Evolutionary conservation across 1,284 basidiomycete genomes (phyloP), one percentile per base, ranked within the genome.

Genomic region (Irpex sp.): DNA sequence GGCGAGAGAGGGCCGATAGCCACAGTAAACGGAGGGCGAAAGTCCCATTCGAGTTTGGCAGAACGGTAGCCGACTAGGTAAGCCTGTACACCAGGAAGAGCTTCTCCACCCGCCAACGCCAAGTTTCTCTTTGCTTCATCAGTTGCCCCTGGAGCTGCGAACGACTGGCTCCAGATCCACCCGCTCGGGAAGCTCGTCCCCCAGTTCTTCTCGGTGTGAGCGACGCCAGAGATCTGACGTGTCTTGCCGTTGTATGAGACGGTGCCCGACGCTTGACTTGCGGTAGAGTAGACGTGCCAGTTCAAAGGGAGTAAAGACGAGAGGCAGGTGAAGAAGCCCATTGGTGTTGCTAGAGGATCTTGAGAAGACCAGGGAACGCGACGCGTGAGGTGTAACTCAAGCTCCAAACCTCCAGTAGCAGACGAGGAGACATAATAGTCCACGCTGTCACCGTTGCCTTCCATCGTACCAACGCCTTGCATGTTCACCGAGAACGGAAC

Each of bases 161-260:
- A 68, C 52, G 69, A 53, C 39, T 71, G 68, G 45, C 67, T 63
- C 69, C 69, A 71, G 59, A 71, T 65, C 69, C 69, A 71, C 16
- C 68, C 68, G 3, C 19, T 21, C 18, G 68, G 68, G 56, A 71
- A 71, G 18, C 67, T 65, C 49, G 59, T 61, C 49, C 68, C 68
- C 69, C 68, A 71, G 67, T 69, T 71, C 67, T 71, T 71, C 63
- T 71, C 69, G 56, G 67, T 39, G 56, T 71, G 69, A n/a, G 69
- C 60, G 21, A 57, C 57, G 36, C 67, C 69, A 9, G 58, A 52
- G 33, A 62, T 64, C 18, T 42, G 47, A 10, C 55, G 51, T 21
- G 65, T 63, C 2, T 45, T 57, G 23, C 62, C 65, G 2, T 58
- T 52, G 53, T 63, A 61, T 9, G 64, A 58, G 53, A 71, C n/a